These are phyloP conservation scores for Dryas integrifolia DNA, from an alignment of 331 rosid genomes.

Conservation along the genomic window DNA sequence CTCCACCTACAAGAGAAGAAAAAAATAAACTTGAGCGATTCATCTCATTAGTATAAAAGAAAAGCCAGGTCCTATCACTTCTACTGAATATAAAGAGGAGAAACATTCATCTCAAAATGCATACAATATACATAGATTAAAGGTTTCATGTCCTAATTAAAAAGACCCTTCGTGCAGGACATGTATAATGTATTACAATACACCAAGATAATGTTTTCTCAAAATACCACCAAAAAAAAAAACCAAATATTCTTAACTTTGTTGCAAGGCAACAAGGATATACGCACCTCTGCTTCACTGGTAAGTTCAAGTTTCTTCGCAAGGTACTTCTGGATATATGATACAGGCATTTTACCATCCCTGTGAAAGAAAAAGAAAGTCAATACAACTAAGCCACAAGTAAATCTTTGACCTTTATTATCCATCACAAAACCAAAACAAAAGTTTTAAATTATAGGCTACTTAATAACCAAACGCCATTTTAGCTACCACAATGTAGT, in stretches of 20 bases:
- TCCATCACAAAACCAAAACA: not conserved
- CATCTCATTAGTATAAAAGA: not conserved
- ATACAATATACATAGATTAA: not conserved
- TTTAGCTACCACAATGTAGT: not conserved
- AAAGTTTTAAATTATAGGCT: not conserved
- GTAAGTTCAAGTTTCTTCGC: conserved; percentile 78
- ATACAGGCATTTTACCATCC: conserved; percentile 82
- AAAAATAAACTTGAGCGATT: not conserved
- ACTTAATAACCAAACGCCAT: not conserved
- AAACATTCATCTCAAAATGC: conserved; percentile 15
- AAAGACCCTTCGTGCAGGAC: too few species aligned
- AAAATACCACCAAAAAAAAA: not conserved
- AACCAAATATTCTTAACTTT: conserved; percentile 1
- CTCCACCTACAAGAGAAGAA: conserved; percentile 56
- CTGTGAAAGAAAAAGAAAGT: conserved; percentile 38
- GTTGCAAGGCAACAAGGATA: conserved; percentile 9
- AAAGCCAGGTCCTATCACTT: not conserved
- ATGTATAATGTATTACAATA: too few species aligned
- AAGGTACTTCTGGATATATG: conserved; percentile 85
- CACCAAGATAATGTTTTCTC: too few species aligned
- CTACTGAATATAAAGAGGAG: conserved; percentile 3
- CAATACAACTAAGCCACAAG: not conserved
- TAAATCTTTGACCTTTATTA: not conserved
- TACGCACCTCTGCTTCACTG: conserved; percentile 81
- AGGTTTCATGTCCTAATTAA: too few species aligned